These are phyloP conservation scores for Chalaropsis thielavioides DNA, from an alignment of 2,329 filamentous ascomycete genomes.

Conservation along the genomic window DNA sequence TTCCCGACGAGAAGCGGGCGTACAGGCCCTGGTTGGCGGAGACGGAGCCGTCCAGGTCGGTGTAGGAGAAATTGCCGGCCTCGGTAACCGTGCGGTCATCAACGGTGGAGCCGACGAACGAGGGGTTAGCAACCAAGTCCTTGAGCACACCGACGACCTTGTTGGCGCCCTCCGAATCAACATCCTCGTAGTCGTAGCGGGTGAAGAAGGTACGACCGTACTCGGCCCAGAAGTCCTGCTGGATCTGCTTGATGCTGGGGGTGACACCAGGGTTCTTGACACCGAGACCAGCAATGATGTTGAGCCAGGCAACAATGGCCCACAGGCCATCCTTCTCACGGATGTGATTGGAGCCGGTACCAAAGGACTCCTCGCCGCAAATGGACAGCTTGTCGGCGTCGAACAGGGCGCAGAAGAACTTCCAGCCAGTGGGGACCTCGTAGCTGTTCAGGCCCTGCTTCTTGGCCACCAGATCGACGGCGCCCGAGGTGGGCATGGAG, in stretches of 20 bases:
- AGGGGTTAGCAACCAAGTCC: slow-evolving; percentile 56
- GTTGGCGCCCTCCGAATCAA: slow-evolving; percentile 78
- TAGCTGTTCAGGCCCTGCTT: slow-evolving; percentile 84
- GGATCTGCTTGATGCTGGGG: slow-evolving; percentile 89
- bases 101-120: slow-evolving; percentile 71
- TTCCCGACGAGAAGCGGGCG: slow-evolving; percentile 85
- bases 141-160: slow-evolving; percentile 75
- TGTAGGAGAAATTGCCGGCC: slow-evolving; percentile 95
- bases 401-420: slow-evolving; percentile 95
- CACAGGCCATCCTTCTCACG: slow-evolving; percentile 98
- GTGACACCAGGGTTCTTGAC: slow-evolving; percentile 64
- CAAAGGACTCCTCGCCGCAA: slow-evolving; percentile 96
- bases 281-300: slow-evolving; percentile 91
- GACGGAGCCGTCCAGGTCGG: slow-evolving; percentile 92
- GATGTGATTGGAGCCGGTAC: slow-evolving; percentile 96
- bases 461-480: slow-evolving; percentile 90
- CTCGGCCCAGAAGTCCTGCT: slow-evolving; percentile 89
- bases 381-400: slow-evolving; percentile 94
- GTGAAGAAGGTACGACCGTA: slow-evolving; percentile 99
- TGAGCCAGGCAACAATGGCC: slow-evolving; percentile 95
- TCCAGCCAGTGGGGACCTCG: slow-evolving; percentile 97
- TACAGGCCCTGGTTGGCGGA: slow-evolving; percentile 93
- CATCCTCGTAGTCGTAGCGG: slow-evolving; percentile 94
- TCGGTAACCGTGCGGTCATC: slow-evolving; percentile 69
- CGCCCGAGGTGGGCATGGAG: slow-evolving; percentile 93